Conservation (phyloP, 1,284 basidiomycete genomes). For the Vanrija sp. region DNA sequence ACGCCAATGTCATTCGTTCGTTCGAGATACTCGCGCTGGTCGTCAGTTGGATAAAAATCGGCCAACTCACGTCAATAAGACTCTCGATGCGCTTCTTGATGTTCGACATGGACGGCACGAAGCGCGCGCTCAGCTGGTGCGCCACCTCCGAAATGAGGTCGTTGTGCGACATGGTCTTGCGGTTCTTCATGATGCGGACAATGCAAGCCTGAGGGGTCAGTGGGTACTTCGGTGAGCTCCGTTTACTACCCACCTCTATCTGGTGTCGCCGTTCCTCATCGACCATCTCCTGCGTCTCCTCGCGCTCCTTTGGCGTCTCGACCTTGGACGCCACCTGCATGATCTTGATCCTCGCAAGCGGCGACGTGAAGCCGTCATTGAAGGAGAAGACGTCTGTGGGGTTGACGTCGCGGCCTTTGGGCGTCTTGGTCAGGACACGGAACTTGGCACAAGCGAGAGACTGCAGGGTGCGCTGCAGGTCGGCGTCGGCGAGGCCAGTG, state of each 20-base stretch:
- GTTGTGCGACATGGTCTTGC: conserved; percentile 83
- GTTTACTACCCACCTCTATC: conserved; percentile 64
- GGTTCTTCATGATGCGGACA: conserved; percentile 96
- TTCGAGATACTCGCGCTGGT: conserved; percentile 47
- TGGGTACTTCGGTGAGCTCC: not conserved
- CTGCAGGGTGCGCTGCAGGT: conserved; percentile 87
- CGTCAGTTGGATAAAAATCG: not conserved
- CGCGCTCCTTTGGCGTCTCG: conserved; percentile 80
- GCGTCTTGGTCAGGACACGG: conserved; percentile 87
- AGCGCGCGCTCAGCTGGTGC: conserved; percentile 74
- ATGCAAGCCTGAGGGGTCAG: conserved; percentile 71
- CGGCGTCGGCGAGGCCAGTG: conserved; percentile 68
- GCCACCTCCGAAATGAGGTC: conserved; percentile 90
- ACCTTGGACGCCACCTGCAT: conserved; percentile 80
- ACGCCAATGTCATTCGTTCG: conserved; percentile 40
- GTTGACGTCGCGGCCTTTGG: conserved; percentile 76
- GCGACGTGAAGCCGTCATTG: conserved; percentile 73
- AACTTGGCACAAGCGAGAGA: conserved; percentile 96
- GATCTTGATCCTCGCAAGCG: conserved; percentile 90
- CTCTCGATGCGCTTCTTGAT: conserved; percentile 95
- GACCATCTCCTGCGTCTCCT: conserved; percentile 84
- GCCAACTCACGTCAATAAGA: conserved; percentile 77
- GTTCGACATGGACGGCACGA: conserved; percentile 74
- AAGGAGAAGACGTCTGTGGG: conserved; percentile 80
- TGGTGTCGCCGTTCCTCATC: conserved; percentile 90